These are phyloP conservation scores for Telfairia occidentalis DNA, from an alignment of 331 rosid species.

Conservation along the genomic window DNA sequence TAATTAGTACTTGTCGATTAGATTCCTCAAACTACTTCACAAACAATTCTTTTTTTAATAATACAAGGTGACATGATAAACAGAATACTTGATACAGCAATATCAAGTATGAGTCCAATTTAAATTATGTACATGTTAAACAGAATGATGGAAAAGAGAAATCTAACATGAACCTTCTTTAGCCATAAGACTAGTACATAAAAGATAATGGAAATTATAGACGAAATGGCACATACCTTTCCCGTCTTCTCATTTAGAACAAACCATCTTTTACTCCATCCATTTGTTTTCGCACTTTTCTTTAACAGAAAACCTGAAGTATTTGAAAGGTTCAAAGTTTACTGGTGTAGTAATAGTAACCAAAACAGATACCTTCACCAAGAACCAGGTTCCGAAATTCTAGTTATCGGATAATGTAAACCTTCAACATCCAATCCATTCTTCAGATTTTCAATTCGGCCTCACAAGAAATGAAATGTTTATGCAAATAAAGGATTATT, in stretches of 20 bases:
- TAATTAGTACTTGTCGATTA: not conserved
- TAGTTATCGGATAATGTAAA: not conserved
- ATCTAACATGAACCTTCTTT: not conserved
- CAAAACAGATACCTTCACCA: not conserved
- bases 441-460: not conserved
- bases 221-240: slow-evolving; percentile 45
- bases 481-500: not conserved
- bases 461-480: not conserved
- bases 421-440: not conserved
- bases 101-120: not conserved
- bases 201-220: not conserved
- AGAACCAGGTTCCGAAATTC: not conserved
- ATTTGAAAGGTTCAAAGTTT: not conserved
- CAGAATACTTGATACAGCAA: not conserved
- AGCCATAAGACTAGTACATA: not conserved
- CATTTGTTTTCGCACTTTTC: slow-evolving; percentile 85
- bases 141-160: not conserved
- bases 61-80: not conserved
- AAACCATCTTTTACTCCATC: slow-evolving; percentile 95
- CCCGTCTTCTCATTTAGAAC: slow-evolving; percentile 90
- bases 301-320: slow-evolving; percentile 65
- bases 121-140: not conserved
- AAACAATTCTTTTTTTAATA: not conserved
- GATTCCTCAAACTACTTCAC: not conserved
- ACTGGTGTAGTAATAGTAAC: not conserved